Evolutionary conservation across 2,329 filamentous ascomycete genomes (phyloP).

Genomic region (Microcyclospora pomicola): DNA sequence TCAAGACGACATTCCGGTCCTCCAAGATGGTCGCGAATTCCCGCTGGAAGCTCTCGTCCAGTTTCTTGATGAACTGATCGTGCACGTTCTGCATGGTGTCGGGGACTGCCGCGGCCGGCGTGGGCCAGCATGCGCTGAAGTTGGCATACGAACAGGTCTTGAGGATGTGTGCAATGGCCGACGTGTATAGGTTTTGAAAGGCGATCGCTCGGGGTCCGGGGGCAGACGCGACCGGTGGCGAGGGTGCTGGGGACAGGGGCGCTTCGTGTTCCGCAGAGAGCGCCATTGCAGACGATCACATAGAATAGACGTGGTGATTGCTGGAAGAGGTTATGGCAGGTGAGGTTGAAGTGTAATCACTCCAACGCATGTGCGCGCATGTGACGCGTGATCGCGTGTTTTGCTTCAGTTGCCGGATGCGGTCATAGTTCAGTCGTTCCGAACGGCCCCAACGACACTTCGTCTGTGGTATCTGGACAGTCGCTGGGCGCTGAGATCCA

Average conservation of each 20-base stretch:
- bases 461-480: too few relatives aligned
- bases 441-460: too few relatives aligned
- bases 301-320: too few relatives aligned
- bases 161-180: constrained; percentile 46
- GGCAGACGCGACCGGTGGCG: constrained; percentile 37
- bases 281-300: too few relatives aligned
- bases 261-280: too few relatives aligned
- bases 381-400: too few relatives aligned
- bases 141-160: constrained; percentile 47
- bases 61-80: constrained; percentile 43
- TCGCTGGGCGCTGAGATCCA: too few relatives aligned
- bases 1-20: constrained; percentile 42
- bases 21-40: constrained; percentile 49
- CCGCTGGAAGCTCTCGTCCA: constrained; percentile 36
- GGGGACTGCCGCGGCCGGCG: constrained; percentile 43
- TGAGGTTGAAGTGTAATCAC: too few relatives aligned
- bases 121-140: constrained; percentile 51
- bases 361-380: too few relatives aligned
- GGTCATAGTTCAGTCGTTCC: too few relatives aligned
- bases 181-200: constrained; percentile 45
- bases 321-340: too few relatives aligned
- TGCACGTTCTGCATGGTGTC: constrained; percentile 43
- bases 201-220: constrained; percentile 47
- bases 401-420: too few relatives aligned
- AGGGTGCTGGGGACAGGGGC: constrained; percentile 6